Evolutionary conservation across 2,329 filamentous ascomycete species (phyloP).

Genomic region (Fusarium falciforme): DNA sequence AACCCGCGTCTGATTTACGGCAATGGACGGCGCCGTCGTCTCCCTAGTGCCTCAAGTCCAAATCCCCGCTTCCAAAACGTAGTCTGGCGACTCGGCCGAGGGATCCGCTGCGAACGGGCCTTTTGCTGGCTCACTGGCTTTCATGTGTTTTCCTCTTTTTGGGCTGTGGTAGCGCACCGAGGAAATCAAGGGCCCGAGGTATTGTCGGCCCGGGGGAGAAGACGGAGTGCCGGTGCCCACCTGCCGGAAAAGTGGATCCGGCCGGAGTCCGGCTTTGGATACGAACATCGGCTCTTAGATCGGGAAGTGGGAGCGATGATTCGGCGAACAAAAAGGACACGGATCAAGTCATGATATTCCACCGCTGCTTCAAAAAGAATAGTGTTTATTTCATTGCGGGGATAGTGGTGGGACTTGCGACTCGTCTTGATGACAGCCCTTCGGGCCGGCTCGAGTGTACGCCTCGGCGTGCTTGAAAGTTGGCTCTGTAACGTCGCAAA

Average conservation of each 20-base stretch:
- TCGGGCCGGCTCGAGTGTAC: not conserved
- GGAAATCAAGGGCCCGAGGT: not conserved
- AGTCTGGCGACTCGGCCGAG: constrained; percentile 7
- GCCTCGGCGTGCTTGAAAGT: not conserved
- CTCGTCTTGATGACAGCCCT: not conserved
- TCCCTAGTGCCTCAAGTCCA: not conserved
- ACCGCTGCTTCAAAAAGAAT: not conserved
- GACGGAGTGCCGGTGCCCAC: not conserved
- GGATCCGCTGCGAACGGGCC: not conserved
- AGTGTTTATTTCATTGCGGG: not conserved
- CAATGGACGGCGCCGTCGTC: not conserved
- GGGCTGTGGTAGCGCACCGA: not conserved
- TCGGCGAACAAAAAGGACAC: not conserved
- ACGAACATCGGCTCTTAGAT: not conserved
- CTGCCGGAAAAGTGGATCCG: not conserved
- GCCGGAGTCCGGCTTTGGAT: not conserved
- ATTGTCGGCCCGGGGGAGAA: not conserved
- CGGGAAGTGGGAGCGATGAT: not conserved
- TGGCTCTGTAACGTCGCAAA: not conserved
- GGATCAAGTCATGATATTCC: not conserved
- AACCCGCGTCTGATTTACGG: constrained; percentile 2
- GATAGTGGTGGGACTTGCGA: not conserved
- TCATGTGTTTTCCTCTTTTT: not conserved
- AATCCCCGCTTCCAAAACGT: not conserved
- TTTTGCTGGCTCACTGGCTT: not conserved